A percentile compares a stretch with the other conserved stretches of the same genome.
These are phyloP conservation scores for Globisporangium abappressorium DNA, from an alignment of 352 stramenopile genomes.

Conservation along the genomic window DNA sequence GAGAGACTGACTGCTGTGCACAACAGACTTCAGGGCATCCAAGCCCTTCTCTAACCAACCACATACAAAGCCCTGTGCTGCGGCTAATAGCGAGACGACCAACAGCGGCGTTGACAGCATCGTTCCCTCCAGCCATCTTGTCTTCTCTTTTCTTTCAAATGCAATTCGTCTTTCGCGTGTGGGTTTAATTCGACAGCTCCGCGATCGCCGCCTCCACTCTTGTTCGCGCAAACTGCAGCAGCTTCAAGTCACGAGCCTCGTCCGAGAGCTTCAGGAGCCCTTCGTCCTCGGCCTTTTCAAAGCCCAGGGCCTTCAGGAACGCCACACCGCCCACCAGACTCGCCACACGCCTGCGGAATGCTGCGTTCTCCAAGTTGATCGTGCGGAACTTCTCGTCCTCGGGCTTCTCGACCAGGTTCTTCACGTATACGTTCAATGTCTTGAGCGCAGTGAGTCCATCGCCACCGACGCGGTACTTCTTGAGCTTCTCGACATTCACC, in stretches of 20 bases:
- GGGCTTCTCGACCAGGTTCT: slow-evolving; percentile 86
- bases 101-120: not conserved
- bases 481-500: slow-evolving; percentile 75
- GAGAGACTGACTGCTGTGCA: not conserved
- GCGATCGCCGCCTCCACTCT: slow-evolving; percentile 59
- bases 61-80: not conserved
- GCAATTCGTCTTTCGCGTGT: not conserved
- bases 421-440: slow-evolving; percentile 85
- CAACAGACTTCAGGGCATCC: not conserved
- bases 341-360: slow-evolving; percentile 88
- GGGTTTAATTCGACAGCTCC: slow-evolving; percentile 38
- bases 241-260: slow-evolving; percentile 54
- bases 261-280: slow-evolving; percentile 61
- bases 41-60: not conserved
- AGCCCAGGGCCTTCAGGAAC: slow-evolving; percentile 87
- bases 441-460: slow-evolving; percentile 81
- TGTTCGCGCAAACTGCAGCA: slow-evolving; percentile 60
- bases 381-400: slow-evolving; percentile 89
- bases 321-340: slow-evolving; percentile 79
- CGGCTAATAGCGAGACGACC: not conserved
- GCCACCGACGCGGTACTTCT: slow-evolving; percentile 82
- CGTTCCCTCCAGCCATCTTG: not conserved
- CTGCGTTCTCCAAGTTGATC: slow-evolving; percentile 89
- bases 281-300: slow-evolving; percentile 80
- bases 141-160: not conserved